Evolutionary conservation across 192 early-diverging fungal species (phyloP), one percentile per base, ranked within the genome.

Genomic region (Coemansia sp.): DNA sequence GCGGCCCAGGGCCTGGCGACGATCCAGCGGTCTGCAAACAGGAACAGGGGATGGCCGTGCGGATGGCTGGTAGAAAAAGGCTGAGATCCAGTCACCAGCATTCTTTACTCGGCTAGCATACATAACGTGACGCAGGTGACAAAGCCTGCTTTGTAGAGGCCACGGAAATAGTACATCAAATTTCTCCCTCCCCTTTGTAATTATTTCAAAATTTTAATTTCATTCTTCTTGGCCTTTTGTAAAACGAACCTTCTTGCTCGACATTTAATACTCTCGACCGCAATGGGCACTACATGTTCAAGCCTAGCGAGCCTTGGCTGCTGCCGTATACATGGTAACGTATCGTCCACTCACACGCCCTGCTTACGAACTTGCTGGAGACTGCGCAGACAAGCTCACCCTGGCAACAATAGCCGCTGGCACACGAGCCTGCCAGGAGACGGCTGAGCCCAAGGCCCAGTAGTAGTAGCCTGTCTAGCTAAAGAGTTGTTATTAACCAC

Each of bases 221-320:
- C 69, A 40, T 55, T 62, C 39, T 20, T 66, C 38, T n/a, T 24
- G 27, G 24, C 31, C 27, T 34, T n/a, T 44, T 7, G 15, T 5
- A 36, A 60, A 33, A 33, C 57, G 31, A n/a, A 52, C 38, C 64
- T 57, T 64, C 58, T 64, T 53, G 43, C 41, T 62, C 22, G 40
- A 3, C 13, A 64, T 8, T 68, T 58, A 13, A 53, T 62, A 46
- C 57, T 64, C 34, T 18, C 44, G 31, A 63, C 36, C 66, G 60
- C 64, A 71, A 75, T 80, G 73, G 78, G 73, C 16, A 67, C 73
- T 11, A 66, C 77, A 57, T 79, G 77, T 65, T 79, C 77, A 20
- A 79, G 72, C 72, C 70, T 79, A 60, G 41, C 66, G 58, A 52
- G 58, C 16, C 5, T 53, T 46, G 62, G 58, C 38, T 74, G 72